Evolutionary conservation across 2,329 filamentous ascomycete species (phyloP), one percentile per base, ranked within the genome.

Genomic region (Sporothrix humicola): DNA sequence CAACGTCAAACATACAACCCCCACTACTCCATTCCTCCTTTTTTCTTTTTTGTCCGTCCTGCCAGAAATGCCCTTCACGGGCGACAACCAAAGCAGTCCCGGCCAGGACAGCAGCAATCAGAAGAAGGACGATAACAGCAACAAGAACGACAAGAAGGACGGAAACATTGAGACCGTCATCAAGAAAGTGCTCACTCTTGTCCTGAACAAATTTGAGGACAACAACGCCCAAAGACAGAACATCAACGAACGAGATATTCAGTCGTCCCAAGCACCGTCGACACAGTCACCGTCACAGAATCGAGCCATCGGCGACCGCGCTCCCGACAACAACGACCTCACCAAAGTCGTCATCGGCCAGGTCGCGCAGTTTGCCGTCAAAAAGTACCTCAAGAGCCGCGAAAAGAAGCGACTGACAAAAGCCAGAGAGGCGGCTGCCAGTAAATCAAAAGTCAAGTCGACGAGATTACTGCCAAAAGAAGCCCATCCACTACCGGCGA

Each of bases 331-430:
- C 37, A 73, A 31, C 71, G 74, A 75, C 7, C 69, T 75, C 26
- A 69, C 73, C 15, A 72, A 58, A 2, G 48, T 74, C 12, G 52
- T 75, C 5, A 73, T 75, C n/a, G 69, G 71, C 3, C 73, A 75
- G n/a, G 71, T 68, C 20, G 42, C 73, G 4, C 73, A 74, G 63
- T 73, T 72, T 52, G 71, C 56, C 9, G 26, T 74, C n/a, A 31
- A 58, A 10, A 46, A 52, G 13, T 75, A 74, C 63, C 42, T 75
- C 15, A 61, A 70, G 56, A 72, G 54, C 17, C 31, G 58, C 4
- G 20, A 61, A 4, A 54, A 59, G 54, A 44, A 69, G 54, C 37
- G 58, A 37, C 31, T 37, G 20, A 26, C 52, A 1, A 61, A 59
- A 37, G 44, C 20, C 7, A 42, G 3, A 20, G 23, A 56, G 42